Base-by-base conservation (phyloP, 78 protist species). In the Dictyostelium brefeldianum region DNA sequence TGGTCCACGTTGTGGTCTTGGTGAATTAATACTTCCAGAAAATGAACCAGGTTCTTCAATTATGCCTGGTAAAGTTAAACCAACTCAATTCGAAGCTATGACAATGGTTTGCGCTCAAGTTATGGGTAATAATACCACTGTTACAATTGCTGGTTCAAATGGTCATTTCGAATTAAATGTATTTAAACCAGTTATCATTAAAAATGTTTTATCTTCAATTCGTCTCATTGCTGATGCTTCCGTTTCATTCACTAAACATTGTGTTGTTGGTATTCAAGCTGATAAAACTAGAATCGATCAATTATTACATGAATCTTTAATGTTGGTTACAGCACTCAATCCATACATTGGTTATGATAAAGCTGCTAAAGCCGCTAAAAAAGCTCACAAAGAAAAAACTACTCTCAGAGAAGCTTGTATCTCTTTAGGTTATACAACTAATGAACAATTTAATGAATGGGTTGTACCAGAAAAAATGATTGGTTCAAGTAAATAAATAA, bases 51-150 rank as follows among this genome's bases (percentile, higher is more conserved):
- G 99, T n/a, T 64, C 93, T 18, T 69, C 92, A 25, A 98, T 98
- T 92, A 98, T 98, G 98, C 99, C 99, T 18, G 82, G 95, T 46
- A 96, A 97, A 95, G 99, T 98, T 48, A 98, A 98, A 94, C 99
- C 99, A 62, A 98, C 98, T 31, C 99, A 98, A 74, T 93, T 97
- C 85, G 99, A 98, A 95, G 97, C 99, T 1, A 3, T 98, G 78
- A 98, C 99, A n/a, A 98, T 98, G 99, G 98, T 97, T 65, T 95
- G 96, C 65, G 97, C 97, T 18, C 99, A 98, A 67, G 99, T 98
- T 47, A 96, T 98, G 90, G 99, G 99, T 81, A 98, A 98, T 84
- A 96, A 98, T 77, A 81, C 79, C 41, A 90, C 99, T 62, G 94
- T 98, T 47, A 67, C 97, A 8, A 84, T 98, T n/a, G 99, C 96